Percentiles rank a stretch among this genome's conserved stretches.
phyloP scores from a whole-genome alignment of 106 monocot genomes.

The Dactylorhiza incarnata region DNA sequence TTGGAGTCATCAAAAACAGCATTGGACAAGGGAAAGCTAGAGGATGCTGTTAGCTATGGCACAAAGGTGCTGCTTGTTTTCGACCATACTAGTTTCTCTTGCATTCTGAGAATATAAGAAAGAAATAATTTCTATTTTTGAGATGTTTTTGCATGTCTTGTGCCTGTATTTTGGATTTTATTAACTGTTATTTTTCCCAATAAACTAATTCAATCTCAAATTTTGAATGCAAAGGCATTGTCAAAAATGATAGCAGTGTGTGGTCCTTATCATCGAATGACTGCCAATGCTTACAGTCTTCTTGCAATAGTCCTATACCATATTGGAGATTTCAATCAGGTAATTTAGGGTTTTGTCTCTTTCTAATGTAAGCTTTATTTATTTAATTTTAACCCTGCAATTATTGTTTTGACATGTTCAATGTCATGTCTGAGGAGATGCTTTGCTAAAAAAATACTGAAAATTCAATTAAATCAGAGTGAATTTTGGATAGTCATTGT shows the following conservation, averaged over 20 bases:
- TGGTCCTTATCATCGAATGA: conserved; percentile 91
- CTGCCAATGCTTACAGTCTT: conserved; percentile 87
- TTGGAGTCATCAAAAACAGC: conserved; percentile 83
- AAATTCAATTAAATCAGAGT: background rate
- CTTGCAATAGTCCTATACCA: conserved; percentile 90
- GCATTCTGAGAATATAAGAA: background rate
- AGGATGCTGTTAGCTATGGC: conserved; percentile 80
- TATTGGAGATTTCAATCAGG: conserved; percentile 94
- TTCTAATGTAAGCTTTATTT: background rate
- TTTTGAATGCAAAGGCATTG: conserved; percentile 52
- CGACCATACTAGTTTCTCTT: background rate
- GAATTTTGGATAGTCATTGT: background rate
- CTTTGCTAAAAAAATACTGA: background rate
- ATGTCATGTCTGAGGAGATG: background rate
- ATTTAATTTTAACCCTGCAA: background rate
- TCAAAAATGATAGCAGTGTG: conserved; percentile 86
- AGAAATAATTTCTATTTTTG: background rate
- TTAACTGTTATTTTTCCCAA: background rate
- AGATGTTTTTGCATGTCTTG: too few species aligned
- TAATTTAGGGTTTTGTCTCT: conserved; percentile 21
- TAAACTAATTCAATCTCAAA: conserved; percentile 5
- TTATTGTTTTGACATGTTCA: background rate
- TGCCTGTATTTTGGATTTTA: background rate
- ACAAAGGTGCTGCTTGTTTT: conserved; percentile 47
- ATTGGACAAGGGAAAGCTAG: conserved; percentile 88